Percentiles rank a stretch among this genome's conserved stretches.
Conservation (phyloP, 2,329 filamentous ascomycete species). For the Cyanodermella asteris region DNA sequence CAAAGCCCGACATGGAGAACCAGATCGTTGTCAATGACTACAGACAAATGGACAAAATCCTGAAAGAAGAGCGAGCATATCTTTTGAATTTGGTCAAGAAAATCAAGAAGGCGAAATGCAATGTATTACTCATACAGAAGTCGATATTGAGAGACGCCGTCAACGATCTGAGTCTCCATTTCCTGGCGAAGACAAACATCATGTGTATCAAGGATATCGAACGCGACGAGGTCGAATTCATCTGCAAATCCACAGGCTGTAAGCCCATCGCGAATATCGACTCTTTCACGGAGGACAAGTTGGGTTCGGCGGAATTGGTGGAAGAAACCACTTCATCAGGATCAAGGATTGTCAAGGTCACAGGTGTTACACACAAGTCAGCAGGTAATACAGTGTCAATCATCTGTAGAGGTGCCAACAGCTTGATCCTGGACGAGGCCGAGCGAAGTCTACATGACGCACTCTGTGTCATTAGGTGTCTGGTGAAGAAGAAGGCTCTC, state of each 20-base stretch:
- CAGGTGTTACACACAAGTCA: constrained; percentile 60
- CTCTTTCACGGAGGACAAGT: constrained; percentile 95
- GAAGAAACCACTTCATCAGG: constrained; percentile 79
- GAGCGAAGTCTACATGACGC: constrained; percentile 94
- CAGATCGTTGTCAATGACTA: constrained; percentile 99
- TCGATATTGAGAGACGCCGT: constrained; percentile 94
- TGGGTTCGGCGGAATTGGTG: constrained; percentile 77
- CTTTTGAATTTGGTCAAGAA: constrained; percentile 98
- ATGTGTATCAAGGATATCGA: constrained; percentile 94
- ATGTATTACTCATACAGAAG: constrained; percentile 94
- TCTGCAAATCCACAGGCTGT: constrained; percentile 97
- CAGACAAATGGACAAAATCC: constrained; percentile 99
- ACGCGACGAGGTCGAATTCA: constrained; percentile 94
- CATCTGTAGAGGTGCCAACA: constrained; percentile 84
- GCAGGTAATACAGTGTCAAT: constrained; percentile 61
- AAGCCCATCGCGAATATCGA: constrained; percentile 98
- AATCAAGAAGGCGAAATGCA: constrained; percentile 99
- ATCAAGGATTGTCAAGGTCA: constrained; percentile 84
- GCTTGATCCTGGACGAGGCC: constrained; percentile 83
- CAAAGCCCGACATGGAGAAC: constrained; percentile 99
- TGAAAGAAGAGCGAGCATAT: constrained; percentile 97
- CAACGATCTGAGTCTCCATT: constrained; percentile 92
- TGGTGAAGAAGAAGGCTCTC: constrained; percentile 96
- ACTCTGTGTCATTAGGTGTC: constrained; percentile 82
- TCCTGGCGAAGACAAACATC: constrained; percentile 91